Evolutionary conservation across 768 basidiomycete species (phyloP), one percentile per base, ranked within the genome.

Genomic region (Krasilnikovozyma curviuscula): DNA sequence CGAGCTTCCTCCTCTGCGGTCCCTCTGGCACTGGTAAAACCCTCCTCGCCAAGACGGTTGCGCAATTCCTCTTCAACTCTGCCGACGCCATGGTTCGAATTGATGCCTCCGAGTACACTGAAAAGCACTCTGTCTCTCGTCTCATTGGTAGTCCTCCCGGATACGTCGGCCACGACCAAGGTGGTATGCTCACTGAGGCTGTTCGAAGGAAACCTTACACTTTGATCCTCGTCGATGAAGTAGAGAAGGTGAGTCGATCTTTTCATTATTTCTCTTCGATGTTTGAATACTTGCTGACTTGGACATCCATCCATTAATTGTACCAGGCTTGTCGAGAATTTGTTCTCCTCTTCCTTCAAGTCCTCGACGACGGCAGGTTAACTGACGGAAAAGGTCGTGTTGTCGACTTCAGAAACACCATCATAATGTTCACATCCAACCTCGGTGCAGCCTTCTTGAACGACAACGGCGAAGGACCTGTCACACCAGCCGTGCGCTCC

Each of bases 251-350:
- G 28, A 5, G 42, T 43, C 23, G 7, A 5, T n/a, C 14, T 16
- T 23, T 27, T 4, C 23, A 24, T 16, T 14, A 5, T 23, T 40
- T n/a, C n/a, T 7, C 8, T 42, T 9, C 25, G 40, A 8, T 27
- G 14, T 21, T 14, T 13, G 7, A 21, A 8, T 42, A 13, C 24
- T 13, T 10, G 19, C 18, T 28, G 37, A 65, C 57, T 57, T 54
- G 7, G 55, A 66, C 32, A 60, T 68, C 52, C 56, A 56, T 68
- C 52, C 66, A 63, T 52, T 59, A 65, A 52, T 60, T 69, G 52
- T 67, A 69, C 52, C 68, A 70, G 56, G 68, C 68, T 3, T 56
- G 61, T 5, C 44, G 62, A 33, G 68, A 68, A 48, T 68, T 70
- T 58, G 58, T 61, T 42, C 62, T 64, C 37, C 51, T 68, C 9